Evolutionary conservation across 148 eudicot genomes (phyloP).

Genomic region (Rhododendron griersonianum): DNA sequence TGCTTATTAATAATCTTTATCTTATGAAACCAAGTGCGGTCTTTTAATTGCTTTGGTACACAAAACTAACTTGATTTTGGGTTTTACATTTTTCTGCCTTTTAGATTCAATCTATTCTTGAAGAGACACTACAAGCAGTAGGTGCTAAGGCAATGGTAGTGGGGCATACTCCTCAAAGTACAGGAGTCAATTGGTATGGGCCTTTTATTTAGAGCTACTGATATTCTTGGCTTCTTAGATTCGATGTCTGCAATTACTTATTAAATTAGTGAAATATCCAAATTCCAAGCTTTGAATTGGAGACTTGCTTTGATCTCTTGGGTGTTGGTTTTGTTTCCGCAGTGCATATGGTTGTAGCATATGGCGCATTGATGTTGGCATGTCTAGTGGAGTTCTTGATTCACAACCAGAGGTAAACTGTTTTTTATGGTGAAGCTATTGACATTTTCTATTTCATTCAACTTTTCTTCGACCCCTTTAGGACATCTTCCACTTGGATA

Average conservation of each 20-base stretch:
- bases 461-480: background rate
- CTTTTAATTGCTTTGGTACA: background rate
- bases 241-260: background rate
- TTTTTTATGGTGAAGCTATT: background rate
- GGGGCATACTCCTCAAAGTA: constrained; percentile 91
- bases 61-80: background rate
- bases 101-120: constrained; percentile 68
- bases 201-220: background rate
- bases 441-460: background rate
- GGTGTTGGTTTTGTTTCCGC: constrained; percentile 18
- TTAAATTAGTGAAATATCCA: background rate
- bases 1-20: background rate
- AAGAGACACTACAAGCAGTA: constrained; percentile 62
- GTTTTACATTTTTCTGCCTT: background rate
- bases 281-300: background rate
- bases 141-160: constrained; percentile 97
- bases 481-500: background rate
- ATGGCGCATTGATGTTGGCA: constrained; percentile 98
- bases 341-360: constrained; percentile 80
- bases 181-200: constrained; percentile 81
- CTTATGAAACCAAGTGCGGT: background rate
- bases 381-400: constrained; percentile 96
- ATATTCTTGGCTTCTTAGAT: background rate
- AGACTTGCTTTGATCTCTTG: constrained; percentile 3
- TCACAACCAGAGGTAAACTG: constrained; percentile 81